phyloP scores from a whole-genome alignment of 2,329 filamentous ascomycete genomes.

The Plectosphaerella plurivora region DNA sequence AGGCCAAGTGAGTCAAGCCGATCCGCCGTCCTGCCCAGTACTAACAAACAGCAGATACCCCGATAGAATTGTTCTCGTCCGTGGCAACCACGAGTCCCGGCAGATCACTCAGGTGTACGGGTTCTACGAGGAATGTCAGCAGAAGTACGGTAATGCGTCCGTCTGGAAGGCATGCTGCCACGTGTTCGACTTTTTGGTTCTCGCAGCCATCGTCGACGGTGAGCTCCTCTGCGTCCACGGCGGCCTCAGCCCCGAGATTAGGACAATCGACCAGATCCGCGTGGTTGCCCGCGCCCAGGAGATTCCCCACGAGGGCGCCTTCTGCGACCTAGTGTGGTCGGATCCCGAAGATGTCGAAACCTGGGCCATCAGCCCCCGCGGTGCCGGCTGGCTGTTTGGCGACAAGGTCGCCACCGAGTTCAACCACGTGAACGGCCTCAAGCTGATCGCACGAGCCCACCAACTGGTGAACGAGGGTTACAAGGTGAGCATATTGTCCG shows the following conservation, averaged over 20 bases:
- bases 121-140: constrained; percentile 97
- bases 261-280: constrained; percentile 98
- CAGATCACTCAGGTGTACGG: constrained; percentile 98
- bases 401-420: constrained; percentile 98
- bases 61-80: constrained; percentile 89
- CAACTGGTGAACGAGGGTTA: constrained; percentile 98
- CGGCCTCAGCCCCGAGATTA: constrained; percentile 82
- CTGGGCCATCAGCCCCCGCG: constrained; percentile 89
- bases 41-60: constrained; percentile 65
- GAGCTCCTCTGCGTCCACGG: constrained; percentile 98
- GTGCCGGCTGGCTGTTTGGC: constrained; percentile 96
- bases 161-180: constrained; percentile 99
- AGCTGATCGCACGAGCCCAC: constrained; percentile 93
- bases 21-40: background rate
- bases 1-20: constrained; percentile 51
- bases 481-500: constrained; percentile 56
- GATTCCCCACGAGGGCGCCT: constrained; percentile 96
- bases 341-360: constrained; percentile 97
- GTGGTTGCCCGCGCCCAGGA: constrained; percentile 97
- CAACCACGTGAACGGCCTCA: constrained; percentile 93
- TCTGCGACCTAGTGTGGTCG: constrained; percentile 97
- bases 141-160: constrained; percentile 97
- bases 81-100: constrained; percentile 95
- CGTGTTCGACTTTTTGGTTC: constrained; percentile 96
- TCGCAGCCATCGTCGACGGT: constrained; percentile 96